Evolutionary conservation across 768 basidiomycete species (phyloP), one percentile per base, ranked within the genome.

Genomic region (Termitomyces sp.): DNA sequence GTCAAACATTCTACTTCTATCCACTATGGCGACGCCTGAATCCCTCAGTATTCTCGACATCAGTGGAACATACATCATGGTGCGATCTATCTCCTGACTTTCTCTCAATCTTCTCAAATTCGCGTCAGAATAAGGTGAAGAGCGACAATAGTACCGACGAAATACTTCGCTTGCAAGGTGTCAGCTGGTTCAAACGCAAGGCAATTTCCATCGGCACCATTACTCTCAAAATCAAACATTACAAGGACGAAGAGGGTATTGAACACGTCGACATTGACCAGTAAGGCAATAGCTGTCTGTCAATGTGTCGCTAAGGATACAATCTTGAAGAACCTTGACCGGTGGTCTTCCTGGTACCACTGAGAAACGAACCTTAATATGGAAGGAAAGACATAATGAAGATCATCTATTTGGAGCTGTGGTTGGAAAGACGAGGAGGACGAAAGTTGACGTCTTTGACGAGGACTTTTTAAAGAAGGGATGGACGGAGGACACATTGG

Each of bases 181-280:
- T 92, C 32, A 67, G 84, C 34, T 92, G 89, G 89, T 57, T 84
- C 45, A 86, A 75, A 61, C 82, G 90, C 61, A 83, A 78, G 56
- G 78, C 79, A 25, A 90, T 92, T 63, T 54, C 65, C 23, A 32
- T 74, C 27, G 84, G 79, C 32, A 82, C 79, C 17, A 63, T 91
- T 45, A 86, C 83, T 23, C 79, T 91, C 39, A 53, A 53, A 43
- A 67, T 89, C 64, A 86, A 81, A 56, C 89, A 91, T 64, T 82
- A 77, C 72, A 84, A 78, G 60, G 81, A 86, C 46, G 82, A 79
- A 14, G 70, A 67, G 1, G 80, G 77, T 35, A 63, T 81, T 28
- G 89, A 91, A 68, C 81, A 78, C 65, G 81, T 91, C 59, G 82
- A 86, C 54, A 78, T 89, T 53, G 79, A 83, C 42, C 86, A 89